These are phyloP conservation scores for Suillus lakei DNA, from an alignment of 768 basidiomycete genomes.

Conservation along the genomic window DNA sequence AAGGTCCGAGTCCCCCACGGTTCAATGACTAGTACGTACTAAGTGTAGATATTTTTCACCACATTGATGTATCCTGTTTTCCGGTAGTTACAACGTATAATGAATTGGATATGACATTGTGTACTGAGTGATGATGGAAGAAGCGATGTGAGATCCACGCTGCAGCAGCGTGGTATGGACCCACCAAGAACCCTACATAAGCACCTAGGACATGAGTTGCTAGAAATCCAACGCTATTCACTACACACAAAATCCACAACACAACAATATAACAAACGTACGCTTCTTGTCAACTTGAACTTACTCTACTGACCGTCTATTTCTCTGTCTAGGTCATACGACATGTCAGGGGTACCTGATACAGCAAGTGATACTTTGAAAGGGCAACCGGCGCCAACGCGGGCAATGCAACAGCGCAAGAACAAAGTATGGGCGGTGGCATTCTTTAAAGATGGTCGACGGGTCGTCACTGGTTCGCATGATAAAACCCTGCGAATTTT, in stretches of 20 bases:
- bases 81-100: background rate
- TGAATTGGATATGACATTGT: background rate
- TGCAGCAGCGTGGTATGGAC: background rate
- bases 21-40: too few relatives aligned
- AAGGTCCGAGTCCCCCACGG: too few relatives aligned
- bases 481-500: conserved; percentile 35
- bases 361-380: background rate
- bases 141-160: background rate
- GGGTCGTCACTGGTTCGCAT: conserved; percentile 32
- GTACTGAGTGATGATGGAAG: background rate
- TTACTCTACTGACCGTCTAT: background rate
- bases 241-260: background rate
- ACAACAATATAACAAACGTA: background rate
- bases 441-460: conserved; percentile 31
- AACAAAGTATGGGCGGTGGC: conserved; percentile 35
- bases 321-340: background rate
- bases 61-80: background rate
- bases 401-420: conserved; percentile 22
- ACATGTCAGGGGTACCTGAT: background rate
- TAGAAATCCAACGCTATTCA: background rate
- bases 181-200: background rate
- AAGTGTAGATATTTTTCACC: too few relatives aligned
- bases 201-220: background rate
- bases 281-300: background rate
- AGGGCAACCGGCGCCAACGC: background rate